Percentiles rank a stretch among this genome's conserved stretches.
Evolutionary conservation across 176 grass and related monocot species (phyloP).

Genomic region (Bothriochloa decipiens): DNA sequence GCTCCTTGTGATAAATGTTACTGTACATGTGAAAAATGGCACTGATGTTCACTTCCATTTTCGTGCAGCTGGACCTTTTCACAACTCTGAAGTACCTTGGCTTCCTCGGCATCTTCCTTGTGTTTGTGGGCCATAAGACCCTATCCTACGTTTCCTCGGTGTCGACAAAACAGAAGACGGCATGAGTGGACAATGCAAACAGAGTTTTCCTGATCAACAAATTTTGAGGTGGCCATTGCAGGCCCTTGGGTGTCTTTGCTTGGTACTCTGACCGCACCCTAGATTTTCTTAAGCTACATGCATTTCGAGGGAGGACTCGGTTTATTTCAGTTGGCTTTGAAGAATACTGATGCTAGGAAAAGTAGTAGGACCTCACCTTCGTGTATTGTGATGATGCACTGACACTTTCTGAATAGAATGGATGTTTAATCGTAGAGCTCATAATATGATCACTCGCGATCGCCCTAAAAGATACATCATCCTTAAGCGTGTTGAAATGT

Average conservation of each 20-base stretch:
- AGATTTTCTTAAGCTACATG: slow-evolving; percentile 43
- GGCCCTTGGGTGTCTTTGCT: slow-evolving; percentile 19
- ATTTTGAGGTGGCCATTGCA: slow-evolving; percentile 28
- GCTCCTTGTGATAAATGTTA: slow-evolving; percentile 13
- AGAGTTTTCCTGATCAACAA: slow-evolving; percentile 5
- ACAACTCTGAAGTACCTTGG: slow-evolving; percentile 82
- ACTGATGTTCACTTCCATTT: slow-evolving; percentile 26
- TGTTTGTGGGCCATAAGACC: slow-evolving; percentile 82
- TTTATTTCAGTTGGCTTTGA: slow-evolving; percentile 29
- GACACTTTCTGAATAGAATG: slow-evolving; percentile 43
- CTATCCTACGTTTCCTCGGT: slow-evolving; percentile 64
- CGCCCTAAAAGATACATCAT: neutral
- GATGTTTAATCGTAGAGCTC: slow-evolving; percentile 38
- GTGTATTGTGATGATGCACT: slow-evolving; percentile 48
- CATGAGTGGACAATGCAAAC: slow-evolving; percentile 48
- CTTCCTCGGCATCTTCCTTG: slow-evolving; percentile 63
- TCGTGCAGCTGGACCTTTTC: slow-evolving; percentile 91
- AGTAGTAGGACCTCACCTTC: slow-evolving; percentile 41
- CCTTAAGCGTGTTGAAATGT: neutral
- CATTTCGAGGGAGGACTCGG: slow-evolving; percentile 37
- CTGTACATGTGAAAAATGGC: neutral
- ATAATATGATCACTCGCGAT: slow-evolving; percentile 30
- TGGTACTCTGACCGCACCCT: slow-evolving; percentile 34
- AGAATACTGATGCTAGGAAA: slow-evolving; percentile 47
- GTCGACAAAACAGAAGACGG: slow-evolving; percentile 78